A percentile compares a stretch with the other conserved stretches of the same genome.
phyloP scores from a whole-genome alignment of 768 basidiomycete genomes.

The Boletus rubescentipes region DNA sequence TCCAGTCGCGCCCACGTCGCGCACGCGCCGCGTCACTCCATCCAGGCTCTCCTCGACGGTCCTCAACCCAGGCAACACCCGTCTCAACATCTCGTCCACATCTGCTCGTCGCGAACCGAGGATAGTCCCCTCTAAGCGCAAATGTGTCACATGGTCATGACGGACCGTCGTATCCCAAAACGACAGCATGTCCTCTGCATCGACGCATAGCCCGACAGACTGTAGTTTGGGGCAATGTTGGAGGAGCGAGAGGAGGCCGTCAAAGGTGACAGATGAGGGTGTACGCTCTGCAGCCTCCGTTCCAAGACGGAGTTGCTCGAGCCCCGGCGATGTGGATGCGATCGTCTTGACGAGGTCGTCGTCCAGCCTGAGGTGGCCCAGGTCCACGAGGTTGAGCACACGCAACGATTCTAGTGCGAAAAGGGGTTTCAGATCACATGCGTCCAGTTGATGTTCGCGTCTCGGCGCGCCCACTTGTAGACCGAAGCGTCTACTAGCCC shows the following conservation, averaged over 20 bases:
- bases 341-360: slow-evolving; percentile 20
- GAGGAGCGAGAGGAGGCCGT: slow-evolving; percentile 22
- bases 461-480: slow-evolving; percentile 13
- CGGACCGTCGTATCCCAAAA: slow-evolving; percentile 13
- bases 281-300: background rate
- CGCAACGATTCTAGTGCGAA: slow-evolving; percentile 13
- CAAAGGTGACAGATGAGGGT: slow-evolving; percentile 13
- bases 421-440: slow-evolving; percentile 15
- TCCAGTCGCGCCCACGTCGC: slow-evolving; percentile 1
- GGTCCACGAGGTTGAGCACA: slow-evolving; percentile 10
- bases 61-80: slow-evolving; percentile 21
- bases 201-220: slow-evolving; percentile 7
- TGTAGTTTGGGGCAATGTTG: slow-evolving; percentile 18
- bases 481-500: slow-evolving; percentile 21
- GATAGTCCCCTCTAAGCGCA: slow-evolving; percentile 17
- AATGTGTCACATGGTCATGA: slow-evolving; percentile 10
- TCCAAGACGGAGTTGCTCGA: slow-evolving; percentile 17
- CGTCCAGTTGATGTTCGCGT: slow-evolving; percentile 16
- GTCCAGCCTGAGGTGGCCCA: slow-evolving; percentile 16
- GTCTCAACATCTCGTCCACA: slow-evolving; percentile 19
- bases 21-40: slow-evolving; percentile 14
- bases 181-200: slow-evolving; percentile 15
- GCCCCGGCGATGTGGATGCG: slow-evolving; percentile 14
- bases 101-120: slow-evolving; percentile 14
- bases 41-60: slow-evolving; percentile 24